Base-by-base conservation (phyloP, 2,329 filamentous ascomycete species). In the Trichophyton verrucosum region DNA sequence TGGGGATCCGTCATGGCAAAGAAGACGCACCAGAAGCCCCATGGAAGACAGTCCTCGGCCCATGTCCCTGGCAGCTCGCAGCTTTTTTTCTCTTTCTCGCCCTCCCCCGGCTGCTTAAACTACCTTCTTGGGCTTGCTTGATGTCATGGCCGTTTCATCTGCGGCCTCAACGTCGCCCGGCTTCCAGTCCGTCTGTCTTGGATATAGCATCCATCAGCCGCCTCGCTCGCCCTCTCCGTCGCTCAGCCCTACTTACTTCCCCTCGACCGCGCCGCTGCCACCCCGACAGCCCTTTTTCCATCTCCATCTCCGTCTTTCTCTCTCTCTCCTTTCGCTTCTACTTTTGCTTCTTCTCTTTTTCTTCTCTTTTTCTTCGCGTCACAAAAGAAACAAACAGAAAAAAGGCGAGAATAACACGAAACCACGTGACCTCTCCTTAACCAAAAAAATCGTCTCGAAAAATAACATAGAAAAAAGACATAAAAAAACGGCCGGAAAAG, bases 401-500 rank as follows among this genome's bases (percentile, higher is more conserved):
- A 60, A 64, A 63, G 60, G 27, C 61, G 62, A 61, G 51, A 53
- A 22, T 46, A 36, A 55, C 63, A 49, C 62, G 62, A 24, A 53
- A 33, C 55, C 60, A 47, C 60, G 62, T 64, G 64, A 64, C 24
- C 40, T 6, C 40, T 22, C 2, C 30, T 33, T 33, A 20, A 4
- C 15, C 2, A 15, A 49, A 22, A 22, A 49, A 22, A 11, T 11
- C 46, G 22, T 49, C 17, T 40, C 42, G 42, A 17, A n/a, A n/a
- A 17, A 20, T 7, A 8, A 46, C 27, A 46, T 5, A 47, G 11
- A 47, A 20, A 15, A 47, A 47, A 11, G 44, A 11, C 3, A 47
- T 17, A 30, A 30, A 27, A n/a, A 20, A 46, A 51, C 47, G n/a
- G 15, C 9, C 11, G 4, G 49, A 17, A 30, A 53, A 33, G 8